Evolutionary conservation across 1,284 basidiomycete genomes (phyloP), one percentile per base, ranked within the genome.

Genomic region (Boletus sp.): DNA sequence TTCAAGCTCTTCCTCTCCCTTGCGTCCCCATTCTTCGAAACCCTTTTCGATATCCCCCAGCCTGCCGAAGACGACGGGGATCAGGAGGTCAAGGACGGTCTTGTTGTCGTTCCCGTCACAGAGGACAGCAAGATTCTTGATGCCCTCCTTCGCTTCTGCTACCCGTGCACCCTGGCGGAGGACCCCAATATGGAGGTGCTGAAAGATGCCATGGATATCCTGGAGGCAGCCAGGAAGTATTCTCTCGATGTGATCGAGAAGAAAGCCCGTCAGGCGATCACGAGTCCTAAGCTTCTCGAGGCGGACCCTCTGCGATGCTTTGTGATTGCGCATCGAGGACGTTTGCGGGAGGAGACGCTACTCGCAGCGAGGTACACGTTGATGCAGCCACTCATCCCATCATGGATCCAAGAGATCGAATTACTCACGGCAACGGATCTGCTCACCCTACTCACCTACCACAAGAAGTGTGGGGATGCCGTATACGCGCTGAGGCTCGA

Each of bases 21-120:
- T 8, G 41, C 27, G n/a, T 48, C 46, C 74, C 69, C 74, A 0
- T 67, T 76, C 49, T 74, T 78, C 49, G 60, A 65, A 16, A 60
- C 69, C 33, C 67, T 75, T 51, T 71, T 75, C 47, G 61, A 69
- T 14, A 64, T 75, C 30, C 73, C 74, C 20, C 46, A 75, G 50
- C 62, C 70, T 6, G 13, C 40, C 38, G 39, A 42, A 58, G 44
- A 16, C 17, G 32, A 12, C 1, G 33, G 26, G 1, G 48, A 49
- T 13, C 41, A 51, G 37, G 50, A 58, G 17, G 17, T 46, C 29
- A 56, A 32, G 23, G 50, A 56, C 16, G 56, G 48, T 1, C 35
- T 55, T 8, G 14, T 5, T 2, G 34, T 48, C 9, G 10, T 45
- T 16, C 27, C 41, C n/a, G n/a, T n/a, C n/a, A n/a, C n/a, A n/a